Conservation (phyloP, 2,329 filamentous ascomycete species). For the Epichloe brachyelytri region DNA sequence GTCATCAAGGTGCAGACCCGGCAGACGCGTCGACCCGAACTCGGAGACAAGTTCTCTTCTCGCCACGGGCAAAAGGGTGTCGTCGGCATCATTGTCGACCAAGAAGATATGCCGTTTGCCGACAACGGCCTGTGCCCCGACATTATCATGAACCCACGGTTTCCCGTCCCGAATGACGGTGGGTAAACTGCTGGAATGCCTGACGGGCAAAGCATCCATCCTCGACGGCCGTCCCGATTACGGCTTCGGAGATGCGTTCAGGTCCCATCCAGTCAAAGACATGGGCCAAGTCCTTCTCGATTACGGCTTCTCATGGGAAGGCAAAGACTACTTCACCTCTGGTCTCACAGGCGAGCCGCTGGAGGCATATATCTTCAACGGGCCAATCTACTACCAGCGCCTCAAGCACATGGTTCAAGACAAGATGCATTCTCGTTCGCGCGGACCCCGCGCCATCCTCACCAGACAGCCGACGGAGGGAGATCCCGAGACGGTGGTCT, state of each 20-base stretch:
- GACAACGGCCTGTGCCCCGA: constrained; percentile 87
- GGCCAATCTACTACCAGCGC: constrained; percentile 98
- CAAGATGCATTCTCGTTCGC: constrained; percentile 94
- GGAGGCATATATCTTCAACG: constrained; percentile 95
- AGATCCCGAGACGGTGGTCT: constrained; percentile 83
- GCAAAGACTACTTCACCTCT: constrained; percentile 92
- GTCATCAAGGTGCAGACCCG: constrained; percentile 90
- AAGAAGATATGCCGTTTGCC: constrained; percentile 93
- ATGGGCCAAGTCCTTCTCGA: constrained; percentile 78
- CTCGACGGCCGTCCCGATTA: constrained; percentile 77
- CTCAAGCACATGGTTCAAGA: constrained; percentile 99
- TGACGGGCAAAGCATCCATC: constrained; percentile 88
- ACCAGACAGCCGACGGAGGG: constrained; percentile 95
- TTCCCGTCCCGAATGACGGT: constrained; percentile 99
- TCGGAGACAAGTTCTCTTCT: constrained; percentile 97
- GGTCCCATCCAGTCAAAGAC: constrained; percentile 72
- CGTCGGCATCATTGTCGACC: constrained; percentile 88
- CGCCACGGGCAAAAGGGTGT: constrained; percentile 98
- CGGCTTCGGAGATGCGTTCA: constrained; percentile 67
- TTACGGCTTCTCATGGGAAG: constrained; percentile 89
- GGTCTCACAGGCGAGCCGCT: constrained; percentile 90
- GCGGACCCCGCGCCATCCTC: constrained; percentile 80
- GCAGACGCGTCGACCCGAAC: constrained; percentile 88
- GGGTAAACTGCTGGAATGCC: constrained; percentile 89
- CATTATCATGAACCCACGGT: constrained; percentile 99